A percentile compares a stretch with the other conserved stretches of the same genome.
Conservation (phyloP, 1,284 basidiomycete species). For the Leucoagaricus sp. region DNA sequence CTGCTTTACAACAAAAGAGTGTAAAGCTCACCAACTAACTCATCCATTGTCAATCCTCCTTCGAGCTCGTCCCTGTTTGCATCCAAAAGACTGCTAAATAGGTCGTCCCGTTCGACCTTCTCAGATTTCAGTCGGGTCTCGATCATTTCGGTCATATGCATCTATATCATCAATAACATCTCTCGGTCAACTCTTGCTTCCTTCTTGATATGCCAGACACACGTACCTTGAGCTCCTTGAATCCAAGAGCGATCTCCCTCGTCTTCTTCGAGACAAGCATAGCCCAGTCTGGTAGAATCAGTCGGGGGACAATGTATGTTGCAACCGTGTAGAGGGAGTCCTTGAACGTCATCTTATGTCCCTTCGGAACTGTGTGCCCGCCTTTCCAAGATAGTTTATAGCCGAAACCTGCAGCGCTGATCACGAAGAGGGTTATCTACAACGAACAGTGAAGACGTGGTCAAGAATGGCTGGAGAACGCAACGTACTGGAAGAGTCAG, state of each 20-base stretch:
- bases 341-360: slow-evolving; percentile 56
- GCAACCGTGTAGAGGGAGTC: slow-evolving; percentile 49
- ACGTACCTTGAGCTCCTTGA: slow-evolving; percentile 49
- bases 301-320: slow-evolving; percentile 38
- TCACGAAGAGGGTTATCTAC: slow-evolving; percentile 54
- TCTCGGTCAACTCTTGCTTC: background rate
- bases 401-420: slow-evolving; percentile 57
- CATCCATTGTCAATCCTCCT: slow-evolving; percentile 46
- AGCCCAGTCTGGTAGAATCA: slow-evolving; percentile 44
- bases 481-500: slow-evolving; percentile 48
- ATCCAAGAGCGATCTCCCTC: slow-evolving; percentile 38
- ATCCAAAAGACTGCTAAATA: slow-evolving; percentile 53
- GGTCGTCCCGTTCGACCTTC: slow-evolving; percentile 46
- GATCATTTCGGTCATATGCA: slow-evolving; percentile 56
- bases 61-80: slow-evolving; percentile 48
- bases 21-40: slow-evolving; percentile 43
- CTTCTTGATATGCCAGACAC: background rate
- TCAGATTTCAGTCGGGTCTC: slow-evolving; percentile 35
- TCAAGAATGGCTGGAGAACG: background rate
- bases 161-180: background rate
- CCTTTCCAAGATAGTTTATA: slow-evolving; percentile 49
- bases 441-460: background rate
- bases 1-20: background rate
- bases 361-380: slow-evolving; percentile 38
- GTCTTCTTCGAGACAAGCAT: slow-evolving; percentile 37